phyloP scores from a whole-genome alignment of 768 basidiomycete species.

The Mycena crocata region DNA sequence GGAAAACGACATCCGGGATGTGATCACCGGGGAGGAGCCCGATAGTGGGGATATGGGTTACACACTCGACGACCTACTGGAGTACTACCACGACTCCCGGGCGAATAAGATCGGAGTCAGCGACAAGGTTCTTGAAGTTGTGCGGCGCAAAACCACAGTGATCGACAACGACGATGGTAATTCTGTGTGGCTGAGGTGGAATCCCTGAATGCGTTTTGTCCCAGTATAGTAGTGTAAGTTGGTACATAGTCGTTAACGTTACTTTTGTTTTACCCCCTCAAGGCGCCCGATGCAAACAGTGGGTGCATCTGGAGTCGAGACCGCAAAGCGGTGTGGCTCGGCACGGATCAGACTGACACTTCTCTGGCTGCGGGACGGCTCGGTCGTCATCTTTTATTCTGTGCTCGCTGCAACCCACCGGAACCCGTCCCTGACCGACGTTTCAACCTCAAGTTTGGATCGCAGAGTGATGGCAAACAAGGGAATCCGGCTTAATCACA shows the following conservation, averaged over 20 bases:
- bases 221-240: not conserved
- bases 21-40: slow-evolving; percentile 74
- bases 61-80: slow-evolving; percentile 71
- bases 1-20: slow-evolving; percentile 75
- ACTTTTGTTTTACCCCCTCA: slow-evolving; percentile 11
- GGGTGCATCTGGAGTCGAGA: slow-evolving; percentile 1
- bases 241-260: not conserved
- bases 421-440: slow-evolving; percentile 4
- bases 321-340: slow-evolving; percentile 15
- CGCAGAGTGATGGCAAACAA: slow-evolving; percentile 10
- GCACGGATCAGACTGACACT: not conserved
- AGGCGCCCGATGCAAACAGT: slow-evolving; percentile 1
- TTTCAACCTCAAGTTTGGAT: slow-evolving; percentile 14
- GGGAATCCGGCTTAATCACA: not conserved
- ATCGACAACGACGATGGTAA: slow-evolving; percentile 71
- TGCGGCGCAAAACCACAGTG: slow-evolving; percentile 72
- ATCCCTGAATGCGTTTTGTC: slow-evolving; percentile 39
- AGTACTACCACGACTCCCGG: slow-evolving; percentile 61
- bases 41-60: slow-evolving; percentile 72
- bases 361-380: not conserved
- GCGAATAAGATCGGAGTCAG: slow-evolving; percentile 70
- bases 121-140: slow-evolving; percentile 84
- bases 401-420: not conserved
- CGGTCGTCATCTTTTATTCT: not conserved
- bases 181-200: slow-evolving; percentile 73